These are phyloP conservation scores for Psilocybe cubensis DNA, from an alignment of 768 basidiomycete species.

Conservation along the genomic window DNA sequence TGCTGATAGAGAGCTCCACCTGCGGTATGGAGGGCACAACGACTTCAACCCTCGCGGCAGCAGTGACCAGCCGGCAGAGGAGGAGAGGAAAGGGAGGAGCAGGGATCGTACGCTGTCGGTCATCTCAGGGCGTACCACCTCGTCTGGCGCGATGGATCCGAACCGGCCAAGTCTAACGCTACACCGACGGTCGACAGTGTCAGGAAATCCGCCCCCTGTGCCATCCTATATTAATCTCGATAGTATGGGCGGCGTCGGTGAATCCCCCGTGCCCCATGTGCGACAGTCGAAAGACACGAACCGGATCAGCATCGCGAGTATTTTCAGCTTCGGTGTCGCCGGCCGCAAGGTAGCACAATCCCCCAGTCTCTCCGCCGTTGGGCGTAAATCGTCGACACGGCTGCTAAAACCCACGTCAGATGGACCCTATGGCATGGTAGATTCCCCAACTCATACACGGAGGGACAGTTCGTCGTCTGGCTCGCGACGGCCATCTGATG, in stretches of 20 bases:
- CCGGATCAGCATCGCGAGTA: constrained; percentile 55
- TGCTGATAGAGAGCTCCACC: constrained; percentile 29
- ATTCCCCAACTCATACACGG: background rate
- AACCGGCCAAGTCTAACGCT: constrained; percentile 31
- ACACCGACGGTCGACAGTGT: constrained; percentile 39
- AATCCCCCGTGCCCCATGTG: constrained; percentile 53
- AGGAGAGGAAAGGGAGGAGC: constrained; percentile 25
- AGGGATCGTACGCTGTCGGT: constrained; percentile 43
- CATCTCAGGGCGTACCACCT: constrained; percentile 43
- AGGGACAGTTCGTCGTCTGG: constrained; percentile 5
- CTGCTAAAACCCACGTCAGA: constrained; percentile 1
- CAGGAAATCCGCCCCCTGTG: constrained; percentile 34
- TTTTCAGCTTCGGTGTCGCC: constrained; percentile 49
- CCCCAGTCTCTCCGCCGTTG: constrained; percentile 4
- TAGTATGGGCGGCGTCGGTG: constrained; percentile 63
- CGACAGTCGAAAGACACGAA: constrained; percentile 35
- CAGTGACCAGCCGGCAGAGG: constrained; percentile 15
- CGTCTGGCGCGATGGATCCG: constrained; percentile 42
- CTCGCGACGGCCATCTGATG: constrained; percentile 2
- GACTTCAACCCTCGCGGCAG: constrained; percentile 19
- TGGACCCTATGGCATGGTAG: background rate
- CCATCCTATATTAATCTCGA: constrained; percentile 50
- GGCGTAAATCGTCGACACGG: background rate
- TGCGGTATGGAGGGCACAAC: constrained; percentile 28
- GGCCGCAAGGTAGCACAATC: constrained; percentile 4